Percentiles rank a stretch among this genome's conserved stretches.
Evolutionary conservation across 1,139 yeast genomes (phyloP).

Genomic region (Schizosaccharomyces versatilis): DNA sequence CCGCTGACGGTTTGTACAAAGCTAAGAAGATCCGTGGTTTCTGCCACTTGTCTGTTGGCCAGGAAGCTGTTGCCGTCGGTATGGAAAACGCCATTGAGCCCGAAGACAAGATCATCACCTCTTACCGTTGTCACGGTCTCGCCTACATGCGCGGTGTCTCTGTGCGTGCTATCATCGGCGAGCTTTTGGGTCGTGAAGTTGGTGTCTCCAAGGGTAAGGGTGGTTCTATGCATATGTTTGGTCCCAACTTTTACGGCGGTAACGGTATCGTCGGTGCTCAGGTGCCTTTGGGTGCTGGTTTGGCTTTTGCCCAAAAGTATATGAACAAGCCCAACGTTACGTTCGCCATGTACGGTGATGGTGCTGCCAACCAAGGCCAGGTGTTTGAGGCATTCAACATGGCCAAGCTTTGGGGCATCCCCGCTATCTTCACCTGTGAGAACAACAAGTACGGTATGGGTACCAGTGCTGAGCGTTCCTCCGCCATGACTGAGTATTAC

Average conservation of each 20-base stretch:
- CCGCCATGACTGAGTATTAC: conserved; percentile 89
- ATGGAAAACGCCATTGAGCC: conserved; percentile 79
- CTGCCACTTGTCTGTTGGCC: conserved; percentile 95
- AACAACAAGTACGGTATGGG: conserved; percentile 99
- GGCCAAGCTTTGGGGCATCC: conserved; percentile 97
- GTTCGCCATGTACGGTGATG: conserved; percentile 88
- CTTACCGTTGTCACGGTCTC: conserved; percentile 93
- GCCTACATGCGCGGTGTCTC: conserved; percentile 90
- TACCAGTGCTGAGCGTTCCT: conserved; percentile 87
- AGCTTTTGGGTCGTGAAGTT: conserved; percentile 84
- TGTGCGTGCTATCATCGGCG: conserved; percentile 76
- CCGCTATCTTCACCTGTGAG: conserved; percentile 86
- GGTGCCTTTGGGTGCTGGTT: conserved; percentile 93
- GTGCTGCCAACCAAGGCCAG: conserved; percentile 98
- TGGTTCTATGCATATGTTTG: conserved; percentile 98
- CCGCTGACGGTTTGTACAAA: conserved; percentile 90
- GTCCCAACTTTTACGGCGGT: conserved; percentile 91
- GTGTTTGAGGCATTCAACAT: conserved; percentile 92
- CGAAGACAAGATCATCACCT: conserved; percentile 75
- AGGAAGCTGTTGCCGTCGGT: conserved; percentile 97
- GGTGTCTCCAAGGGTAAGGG: conserved; percentile 97
- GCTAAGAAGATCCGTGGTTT: conserved; percentile 96
- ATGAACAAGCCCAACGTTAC: conserved; percentile 59
- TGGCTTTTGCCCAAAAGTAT: conserved; percentile 93
- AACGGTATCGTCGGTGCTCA: conserved; percentile 99